Conservation (phyloP, 1,284 basidiomycete genomes). For the Ceratobasidium sp. region DNA sequence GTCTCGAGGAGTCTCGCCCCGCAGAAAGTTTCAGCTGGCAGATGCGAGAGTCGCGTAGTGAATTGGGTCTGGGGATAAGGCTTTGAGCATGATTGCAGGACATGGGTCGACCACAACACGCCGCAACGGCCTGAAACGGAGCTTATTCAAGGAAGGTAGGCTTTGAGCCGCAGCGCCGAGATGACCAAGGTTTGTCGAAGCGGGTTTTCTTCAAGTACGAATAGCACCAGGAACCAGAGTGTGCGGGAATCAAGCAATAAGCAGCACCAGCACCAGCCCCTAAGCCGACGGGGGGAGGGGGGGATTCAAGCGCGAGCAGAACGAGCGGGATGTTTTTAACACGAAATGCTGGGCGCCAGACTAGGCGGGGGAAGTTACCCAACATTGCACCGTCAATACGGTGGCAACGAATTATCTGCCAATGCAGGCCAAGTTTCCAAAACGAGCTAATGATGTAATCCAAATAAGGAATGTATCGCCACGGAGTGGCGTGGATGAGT, state of each 20-base stretch:
- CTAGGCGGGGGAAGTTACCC: neutral
- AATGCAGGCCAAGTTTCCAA: constrained; percentile 3
- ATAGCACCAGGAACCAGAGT: too few relatives aligned
- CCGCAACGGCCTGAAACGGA: neutral
- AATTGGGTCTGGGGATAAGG: neutral
- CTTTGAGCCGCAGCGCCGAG: neutral
- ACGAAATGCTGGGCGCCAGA: neutral
- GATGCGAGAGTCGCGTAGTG: neutral
- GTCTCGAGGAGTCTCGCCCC: constrained; percentile 4
- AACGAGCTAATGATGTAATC: neutral
- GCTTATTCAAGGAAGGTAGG: neutral
- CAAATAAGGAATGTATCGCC: neutral
- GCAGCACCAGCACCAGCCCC: too few relatives aligned
- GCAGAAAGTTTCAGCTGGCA: constrained; percentile 9
- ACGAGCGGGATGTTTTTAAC: neutral
- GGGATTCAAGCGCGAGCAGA: neutral
- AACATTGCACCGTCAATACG: neutral
- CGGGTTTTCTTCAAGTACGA: too few relatives aligned
- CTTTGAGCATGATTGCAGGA: neutral
- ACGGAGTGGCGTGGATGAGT: neutral
- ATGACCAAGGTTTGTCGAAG: too few relatives aligned
- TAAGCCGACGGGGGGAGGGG: too few relatives aligned
- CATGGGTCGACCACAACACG: neutral
- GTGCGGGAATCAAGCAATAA: too few relatives aligned
- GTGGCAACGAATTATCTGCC: constrained; percentile 1